Base-by-base conservation (phyloP, 768 basidiomycete species). In the Boletellus ananiceps region DNA sequence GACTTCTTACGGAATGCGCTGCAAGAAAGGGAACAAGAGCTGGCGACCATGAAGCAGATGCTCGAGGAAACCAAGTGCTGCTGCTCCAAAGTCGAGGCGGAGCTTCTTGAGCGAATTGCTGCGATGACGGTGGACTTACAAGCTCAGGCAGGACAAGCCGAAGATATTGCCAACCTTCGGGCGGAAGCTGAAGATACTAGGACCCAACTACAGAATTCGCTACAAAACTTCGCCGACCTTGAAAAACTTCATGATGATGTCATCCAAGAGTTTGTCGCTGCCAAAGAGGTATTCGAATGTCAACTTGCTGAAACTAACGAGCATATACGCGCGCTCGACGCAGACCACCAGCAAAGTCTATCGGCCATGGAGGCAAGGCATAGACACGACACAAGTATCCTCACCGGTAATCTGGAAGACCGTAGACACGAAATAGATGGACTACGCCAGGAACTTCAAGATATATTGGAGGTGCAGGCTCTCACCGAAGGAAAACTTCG, bases 1-100 rank as follows among this genome's bases (percentile, higher is more conserved):
- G 73, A 76, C 40, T 58, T 68, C 18, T 49, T 80, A 19, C 70
- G 70, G 43, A 56, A 58, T 15, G 74, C 62, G 34, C 64, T 79
- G n/a, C 58, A 63, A 8, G 62, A 70, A 27, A 67, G 61, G 27
- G 62, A 62, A 35, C 61, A 58, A 39, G 63, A 72, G 16, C 51
- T 79, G 27, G 63, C 68, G 34, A 62, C 69, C 31, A 60, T 73
- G 11, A 68, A 64, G 49, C 62, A 61, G 13, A 60, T 62, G 8
- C 62, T 71, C 36, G 58, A 65, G 29, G 68, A 70, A 8, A 59
- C 63, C n/a, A 63, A 66, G 44, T 62, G 53, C n/a, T 57, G 70
- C 16, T 68, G 74, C 46, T 57, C 67, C 5, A 65, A 63, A 38
- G 58, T 60, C 6, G 54, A 75, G 21, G 61, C 64, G 19, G 33